A percentile compares a stretch with the other conserved stretches of the same genome.
Evolutionary conservation across 2,329 filamentous ascomycete genomes (phyloP).

Genomic region (Ophiostoma quercus): DNA sequence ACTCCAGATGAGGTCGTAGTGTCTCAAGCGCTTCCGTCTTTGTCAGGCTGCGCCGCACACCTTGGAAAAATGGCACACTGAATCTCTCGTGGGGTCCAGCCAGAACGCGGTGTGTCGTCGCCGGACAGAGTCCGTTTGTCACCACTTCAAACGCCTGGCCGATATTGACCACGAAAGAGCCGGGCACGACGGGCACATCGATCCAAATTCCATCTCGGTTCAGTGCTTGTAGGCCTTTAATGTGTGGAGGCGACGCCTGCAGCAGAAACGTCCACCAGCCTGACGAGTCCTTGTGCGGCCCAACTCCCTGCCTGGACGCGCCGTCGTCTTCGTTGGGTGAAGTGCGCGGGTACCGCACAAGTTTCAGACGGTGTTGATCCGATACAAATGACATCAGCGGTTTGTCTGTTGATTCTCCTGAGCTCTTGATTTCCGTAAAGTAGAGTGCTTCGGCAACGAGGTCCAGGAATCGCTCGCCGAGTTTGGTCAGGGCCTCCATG

Average conservation of each 20-base stretch:
- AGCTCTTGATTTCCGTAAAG: too few species aligned
- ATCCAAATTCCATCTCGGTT: neutral
- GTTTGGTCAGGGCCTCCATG: neutral
- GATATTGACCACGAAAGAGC: neutral
- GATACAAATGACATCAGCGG: neutral
- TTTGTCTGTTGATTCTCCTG: too few species aligned
- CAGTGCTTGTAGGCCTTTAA: slow-evolving; percentile 31
- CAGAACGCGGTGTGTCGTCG: neutral
- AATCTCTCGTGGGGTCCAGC: neutral
- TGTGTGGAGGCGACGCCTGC: slow-evolving; percentile 50
- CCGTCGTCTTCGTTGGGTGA: neutral
- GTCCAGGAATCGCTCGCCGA: neutral
- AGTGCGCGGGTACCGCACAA: neutral
- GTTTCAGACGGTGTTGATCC: neutral
- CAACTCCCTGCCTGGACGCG: slow-evolving; percentile 47
- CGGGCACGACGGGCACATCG: neutral
- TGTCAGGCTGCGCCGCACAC: neutral
- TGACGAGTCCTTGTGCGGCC: slow-evolving; percentile 58
- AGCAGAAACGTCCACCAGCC: slow-evolving; percentile 62
- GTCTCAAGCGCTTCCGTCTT: neutral
- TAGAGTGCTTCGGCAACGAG: slow-evolving; percentile 3
- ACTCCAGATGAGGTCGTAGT: neutral
- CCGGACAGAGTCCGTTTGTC: neutral
- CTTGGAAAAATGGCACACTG: neutral
- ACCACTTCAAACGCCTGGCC: neutral